These are phyloP conservation scores for Trichoderma sp. DNA, from an alignment of 2,329 filamentous ascomycete species.

Conservation along the genomic window DNA sequence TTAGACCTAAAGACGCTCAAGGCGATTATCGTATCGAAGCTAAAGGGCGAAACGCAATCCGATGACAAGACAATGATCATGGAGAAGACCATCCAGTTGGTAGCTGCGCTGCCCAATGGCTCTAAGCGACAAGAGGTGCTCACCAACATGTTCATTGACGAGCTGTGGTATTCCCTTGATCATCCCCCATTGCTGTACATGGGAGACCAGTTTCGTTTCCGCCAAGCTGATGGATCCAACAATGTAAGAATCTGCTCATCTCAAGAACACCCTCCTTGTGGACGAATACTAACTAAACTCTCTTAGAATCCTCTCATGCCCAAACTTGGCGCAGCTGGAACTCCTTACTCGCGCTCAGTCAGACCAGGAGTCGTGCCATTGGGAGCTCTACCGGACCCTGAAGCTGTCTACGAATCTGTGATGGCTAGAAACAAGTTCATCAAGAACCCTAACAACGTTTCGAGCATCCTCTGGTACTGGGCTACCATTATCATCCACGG, in stretches of 20 bases:
- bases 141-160: constrained; percentile 68
- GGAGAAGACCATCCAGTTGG: constrained; percentile 72
- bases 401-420: constrained; percentile 63
- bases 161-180: constrained; percentile 72
- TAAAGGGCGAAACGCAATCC: constrained; percentile 63
- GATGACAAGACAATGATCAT: constrained; percentile 81
- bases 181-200: constrained; percentile 72
- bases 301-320: constrained; percentile 66
- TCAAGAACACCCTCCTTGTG: neutral
- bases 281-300: neutral
- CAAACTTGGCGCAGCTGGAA: constrained; percentile 67
- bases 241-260: constrained; percentile 52
- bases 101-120: constrained; percentile 64
- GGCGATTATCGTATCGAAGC: constrained; percentile 63
- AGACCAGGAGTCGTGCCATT: constrained; percentile 62
- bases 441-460: constrained; percentile 72
- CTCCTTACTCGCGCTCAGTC: constrained; percentile 68
- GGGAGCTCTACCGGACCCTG: constrained; percentile 69
- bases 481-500: constrained; percentile 74
- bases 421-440: constrained; percentile 58
- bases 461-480: constrained; percentile 73
- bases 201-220: constrained; percentile 65
- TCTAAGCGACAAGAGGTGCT: constrained; percentile 65
- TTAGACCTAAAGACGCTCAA: constrained; percentile 65
- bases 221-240: constrained; percentile 70